Base-by-base conservation (phyloP, 208 protist species). In the Blastocrithidia nonstop region DNA sequence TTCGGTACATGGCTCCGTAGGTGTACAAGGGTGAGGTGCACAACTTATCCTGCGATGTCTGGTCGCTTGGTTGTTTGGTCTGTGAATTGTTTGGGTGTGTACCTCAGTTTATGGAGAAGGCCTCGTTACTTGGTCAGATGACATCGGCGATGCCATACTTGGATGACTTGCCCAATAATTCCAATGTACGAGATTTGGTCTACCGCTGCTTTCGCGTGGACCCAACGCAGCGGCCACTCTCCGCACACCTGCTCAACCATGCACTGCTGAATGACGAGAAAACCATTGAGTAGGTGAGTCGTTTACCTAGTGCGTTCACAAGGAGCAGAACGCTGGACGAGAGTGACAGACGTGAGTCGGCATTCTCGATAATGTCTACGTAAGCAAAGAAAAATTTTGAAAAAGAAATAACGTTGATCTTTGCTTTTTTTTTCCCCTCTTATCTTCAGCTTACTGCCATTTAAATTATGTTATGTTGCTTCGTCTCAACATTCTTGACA, bases 1-100 rank as follows among this genome's bases (percentile, higher is more conserved):
- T 88, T 17, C 80, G 82, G 0, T 94, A 94, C 62, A 95, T 95
- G 82, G 85, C 88, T 15, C 88, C 88, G 27, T 84, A 95, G 56
- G 78, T 93, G 13, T 90, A 89, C 61, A 76, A 70, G 25, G 80
- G 75, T 11, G 47, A 87, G 45, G 49, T 70, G 6, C 78, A 93
- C 65, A 82, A 68, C n/a, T 67, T 84, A 41, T 62, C 65, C 8
- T 90, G 80, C 50, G 87, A 95, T 51, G 85, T 95, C 33, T 95
- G 87, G 87, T 91, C 79, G 3, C 65, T 93, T 20, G 87, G 83
- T n/a, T 95, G 87, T 54, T 57, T 93, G 24, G 77, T 84, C 15
- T 85, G 72, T 45, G 83, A 95, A 59, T 61, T 94, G 9, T 74
- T 94, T 38, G 58, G 46, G n/a, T 88, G 74, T 47, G 73, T 76